Conservation (phyloP, 208 protist genomes). For the Acanthamoeba lenticulata region DNA sequence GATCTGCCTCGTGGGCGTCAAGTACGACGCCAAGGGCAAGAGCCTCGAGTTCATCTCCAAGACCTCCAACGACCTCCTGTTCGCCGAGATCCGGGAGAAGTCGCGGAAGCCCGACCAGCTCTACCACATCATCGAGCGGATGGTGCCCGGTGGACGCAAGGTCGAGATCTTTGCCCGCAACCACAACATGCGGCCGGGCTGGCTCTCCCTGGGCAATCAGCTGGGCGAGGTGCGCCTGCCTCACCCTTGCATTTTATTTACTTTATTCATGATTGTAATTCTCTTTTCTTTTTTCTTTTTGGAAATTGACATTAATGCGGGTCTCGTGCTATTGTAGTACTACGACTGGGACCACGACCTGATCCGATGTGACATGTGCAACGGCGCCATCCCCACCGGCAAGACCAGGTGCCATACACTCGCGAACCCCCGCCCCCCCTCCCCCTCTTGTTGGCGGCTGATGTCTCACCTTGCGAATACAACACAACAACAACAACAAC, state of each 20-base stretch:
- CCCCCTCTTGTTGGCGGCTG: neutral
- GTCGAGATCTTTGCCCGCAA: conserved; percentile 81
- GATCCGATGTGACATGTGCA: conserved; percentile 58
- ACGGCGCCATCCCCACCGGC: conserved; percentile 20
- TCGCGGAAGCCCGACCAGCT: conserved; percentile 78
- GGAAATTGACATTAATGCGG: neutral
- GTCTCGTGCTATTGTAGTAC: conserved; percentile 3
- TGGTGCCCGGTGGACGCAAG: conserved; percentile 75
- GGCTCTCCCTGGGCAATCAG: conserved; percentile 80
- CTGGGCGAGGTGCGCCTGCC: conserved; percentile 67
- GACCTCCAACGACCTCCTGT: conserved; percentile 75
- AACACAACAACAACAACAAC: too few species aligned
- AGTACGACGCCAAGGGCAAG: conserved; percentile 63
- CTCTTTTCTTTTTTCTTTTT: too few species aligned
- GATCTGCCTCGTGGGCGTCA: conserved; percentile 78
- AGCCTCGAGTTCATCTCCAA: conserved; percentile 75
- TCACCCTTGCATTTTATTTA: too few species aligned
- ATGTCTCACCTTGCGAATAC: neutral
- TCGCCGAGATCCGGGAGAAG: conserved; percentile 70
- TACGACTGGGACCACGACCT: conserved; percentile 40
- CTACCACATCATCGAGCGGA: conserved; percentile 79
- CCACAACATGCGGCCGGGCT: conserved; percentile 77
- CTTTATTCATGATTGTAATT: too few species aligned
- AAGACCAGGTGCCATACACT: conserved; percentile 2
- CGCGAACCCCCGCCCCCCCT: neutral